Conservation (phyloP, 2,329 filamentous ascomycete genomes). For the Coniochaeta prunicola region DNA sequence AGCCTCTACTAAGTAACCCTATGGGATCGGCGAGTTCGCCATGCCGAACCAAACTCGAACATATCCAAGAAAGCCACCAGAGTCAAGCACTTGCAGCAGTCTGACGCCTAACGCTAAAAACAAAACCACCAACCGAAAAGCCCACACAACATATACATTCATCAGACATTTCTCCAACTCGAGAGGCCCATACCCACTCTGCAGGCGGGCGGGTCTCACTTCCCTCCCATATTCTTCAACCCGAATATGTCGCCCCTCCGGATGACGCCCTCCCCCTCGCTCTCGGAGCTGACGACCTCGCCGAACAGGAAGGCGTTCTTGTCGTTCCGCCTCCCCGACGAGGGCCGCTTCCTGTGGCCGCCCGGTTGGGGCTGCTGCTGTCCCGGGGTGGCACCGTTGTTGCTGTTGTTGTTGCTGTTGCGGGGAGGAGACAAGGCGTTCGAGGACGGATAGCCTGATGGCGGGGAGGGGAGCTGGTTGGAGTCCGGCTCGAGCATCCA, state of each 20-base stretch:
- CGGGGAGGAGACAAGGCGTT: conserved; percentile 14
- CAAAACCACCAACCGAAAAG: too few species aligned
- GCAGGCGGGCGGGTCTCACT: too few species aligned
- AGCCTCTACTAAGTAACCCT: too few species aligned
- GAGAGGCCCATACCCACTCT: too few species aligned
- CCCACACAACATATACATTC: too few species aligned
- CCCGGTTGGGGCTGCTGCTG: neutral
- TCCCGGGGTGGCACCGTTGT: conserved; percentile 9
- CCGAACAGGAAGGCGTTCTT: conserved; percentile 53
- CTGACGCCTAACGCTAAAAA: too few species aligned
- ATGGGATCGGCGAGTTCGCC: too few species aligned
- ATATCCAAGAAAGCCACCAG: too few species aligned
- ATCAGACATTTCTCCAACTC: too few species aligned
- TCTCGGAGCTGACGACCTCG: conserved; percentile 32
- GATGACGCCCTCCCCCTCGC: conserved; percentile 11
- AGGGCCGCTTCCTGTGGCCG: conserved; percentile 26
- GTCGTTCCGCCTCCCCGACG: neutral
- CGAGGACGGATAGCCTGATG: conserved; percentile 16
- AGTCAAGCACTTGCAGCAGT: too few species aligned
- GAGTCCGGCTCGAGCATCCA: conserved; percentile 65
- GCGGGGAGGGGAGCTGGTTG: conserved; percentile 17
- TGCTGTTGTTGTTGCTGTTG: conserved; percentile 3
- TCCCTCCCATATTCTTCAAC: conserved; percentile 41
- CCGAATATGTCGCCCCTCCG: conserved; percentile 45
- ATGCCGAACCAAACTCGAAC: too few species aligned